A percentile compares a stretch with the other conserved stretches of the same genome.
Evolutionary conservation across 2,329 filamentous ascomycete species (phyloP).

Genomic region (Pezicula radicicola): DNA sequence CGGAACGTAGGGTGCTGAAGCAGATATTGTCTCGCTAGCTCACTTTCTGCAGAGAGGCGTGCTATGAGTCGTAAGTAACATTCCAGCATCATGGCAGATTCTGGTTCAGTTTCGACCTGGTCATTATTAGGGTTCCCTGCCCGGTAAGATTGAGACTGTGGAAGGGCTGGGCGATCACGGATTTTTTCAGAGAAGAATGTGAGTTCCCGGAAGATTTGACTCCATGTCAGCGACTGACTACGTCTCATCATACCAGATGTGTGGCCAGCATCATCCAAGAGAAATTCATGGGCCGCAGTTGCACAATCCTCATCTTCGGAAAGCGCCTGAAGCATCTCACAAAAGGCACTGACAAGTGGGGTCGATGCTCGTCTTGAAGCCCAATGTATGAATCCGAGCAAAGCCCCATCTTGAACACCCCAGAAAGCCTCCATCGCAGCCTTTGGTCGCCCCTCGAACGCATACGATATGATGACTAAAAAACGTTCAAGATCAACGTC

Average conservation of each 20-base stretch:
- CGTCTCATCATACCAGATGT: slow-evolving; percentile 76
- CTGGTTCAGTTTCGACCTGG: slow-evolving; percentile 78
- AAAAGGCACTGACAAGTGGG: slow-evolving; percentile 93
- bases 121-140: slow-evolving; percentile 59
- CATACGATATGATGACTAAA: slow-evolving; percentile 85
- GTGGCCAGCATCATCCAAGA: slow-evolving; percentile 79
- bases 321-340: slow-evolving; percentile 90
- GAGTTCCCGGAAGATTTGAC: slow-evolving; percentile 87
- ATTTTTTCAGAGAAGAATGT: slow-evolving; percentile 79
- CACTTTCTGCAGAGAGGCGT: slow-evolving; percentile 75
- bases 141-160: slow-evolving; percentile 52
- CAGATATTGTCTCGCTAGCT: slow-evolving; percentile 69
- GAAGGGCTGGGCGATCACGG: slow-evolving; percentile 63
- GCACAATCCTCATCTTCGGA: slow-evolving; percentile 81
- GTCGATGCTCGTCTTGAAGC: slow-evolving; percentile 93
- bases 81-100: slow-evolving; percentile 95
- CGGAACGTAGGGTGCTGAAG: slow-evolving; percentile 62
- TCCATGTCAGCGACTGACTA: slow-evolving; percentile 84
- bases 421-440: slow-evolving; percentile 81
- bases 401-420: slow-evolving; percentile 86
- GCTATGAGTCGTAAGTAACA: slow-evolving; percentile 87
- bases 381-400: slow-evolving; percentile 95
- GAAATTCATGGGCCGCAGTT: slow-evolving; percentile 79
- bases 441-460: slow-evolving; percentile 82
- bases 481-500: slow-evolving; percentile 83